Percentiles rank a stretch among this genome's conserved stretches.
phyloP scores from a whole-genome alignment of 2,329 filamentous ascomycete genomes.

The Coniochaeta sp. region DNA sequence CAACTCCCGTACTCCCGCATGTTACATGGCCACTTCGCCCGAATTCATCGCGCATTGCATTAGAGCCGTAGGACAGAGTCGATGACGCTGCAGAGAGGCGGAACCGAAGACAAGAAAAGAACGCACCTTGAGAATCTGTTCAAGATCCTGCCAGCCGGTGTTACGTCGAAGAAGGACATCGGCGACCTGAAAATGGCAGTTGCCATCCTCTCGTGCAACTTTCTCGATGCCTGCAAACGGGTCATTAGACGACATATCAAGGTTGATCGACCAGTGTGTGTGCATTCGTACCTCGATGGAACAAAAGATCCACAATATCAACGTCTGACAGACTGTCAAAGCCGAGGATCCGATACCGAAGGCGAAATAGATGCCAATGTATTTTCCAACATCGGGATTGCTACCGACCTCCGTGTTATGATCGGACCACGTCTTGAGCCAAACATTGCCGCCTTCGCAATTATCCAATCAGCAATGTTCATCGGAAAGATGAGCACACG shows the following conservation, averaged over 20 bases:
- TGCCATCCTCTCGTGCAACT: constrained; percentile 95
- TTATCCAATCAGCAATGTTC: not conserved
- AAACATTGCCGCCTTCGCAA: constrained; percentile 67
- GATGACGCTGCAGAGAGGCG: not conserved
- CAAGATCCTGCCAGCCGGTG: constrained; percentile 88
- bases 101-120: not conserved
- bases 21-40: constrained; percentile 7
- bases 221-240: constrained; percentile 68
- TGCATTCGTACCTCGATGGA: constrained; percentile 72
- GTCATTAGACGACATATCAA: constrained; percentile 8
- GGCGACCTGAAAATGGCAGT: constrained; percentile 94
- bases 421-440: constrained; percentile 92
- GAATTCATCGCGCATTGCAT: constrained; percentile 4
- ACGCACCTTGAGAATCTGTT: constrained; percentile 88
- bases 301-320: constrained; percentile 98
- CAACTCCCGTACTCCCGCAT: not conserved
- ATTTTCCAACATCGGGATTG: constrained; percentile 78
- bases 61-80: constrained; percentile 6
- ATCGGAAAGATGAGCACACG: not conserved
- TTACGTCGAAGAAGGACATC: constrained; percentile 99
- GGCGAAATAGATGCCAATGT: constrained; percentile 90
- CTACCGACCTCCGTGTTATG: constrained; percentile 57
- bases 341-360: constrained; percentile 82
- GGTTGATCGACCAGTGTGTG: constrained; percentile 7
- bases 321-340: constrained; percentile 82